These are phyloP conservation scores for Dendrothele bispora DNA, from an alignment of 768 basidiomycete species.

Conservation along the genomic window DNA sequence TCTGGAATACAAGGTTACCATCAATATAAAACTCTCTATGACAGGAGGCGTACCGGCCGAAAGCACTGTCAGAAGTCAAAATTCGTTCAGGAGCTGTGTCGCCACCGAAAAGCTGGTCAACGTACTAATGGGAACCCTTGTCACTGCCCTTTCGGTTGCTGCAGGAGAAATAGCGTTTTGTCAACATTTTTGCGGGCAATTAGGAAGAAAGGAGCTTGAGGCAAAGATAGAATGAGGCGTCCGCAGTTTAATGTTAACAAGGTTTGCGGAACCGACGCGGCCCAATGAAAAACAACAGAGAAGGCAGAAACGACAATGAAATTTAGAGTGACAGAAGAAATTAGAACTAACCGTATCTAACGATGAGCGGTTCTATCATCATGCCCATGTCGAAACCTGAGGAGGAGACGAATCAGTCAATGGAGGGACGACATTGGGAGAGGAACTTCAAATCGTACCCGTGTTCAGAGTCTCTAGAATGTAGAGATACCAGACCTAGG, in stretches of 20 bases:
- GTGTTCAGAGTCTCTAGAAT: slow-evolving; percentile 1
- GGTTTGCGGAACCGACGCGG: slow-evolving; percentile 10
- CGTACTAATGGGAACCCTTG: slow-evolving; percentile 1
- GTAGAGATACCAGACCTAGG: not conserved
- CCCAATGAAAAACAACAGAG: not conserved
- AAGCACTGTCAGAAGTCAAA: not conserved
- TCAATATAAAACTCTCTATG: slow-evolving; percentile 19
- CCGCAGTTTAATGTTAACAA: no score
- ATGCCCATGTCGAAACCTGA: slow-evolving; percentile 1
- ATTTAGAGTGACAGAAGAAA: not conserved
- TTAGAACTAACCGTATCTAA: slow-evolving; percentile 4
- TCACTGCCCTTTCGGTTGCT: not conserved
- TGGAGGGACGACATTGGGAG: not conserved
- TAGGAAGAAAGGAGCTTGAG: no score
- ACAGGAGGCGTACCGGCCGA: slow-evolving; percentile 20
- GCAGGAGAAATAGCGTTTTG: no score
- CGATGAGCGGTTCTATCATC: slow-evolving; percentile 2
- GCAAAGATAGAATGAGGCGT: no score
- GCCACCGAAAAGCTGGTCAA: not conserved
- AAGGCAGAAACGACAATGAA: not conserved
- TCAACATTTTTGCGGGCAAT: no score
- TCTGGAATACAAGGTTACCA: slow-evolving; percentile 10
- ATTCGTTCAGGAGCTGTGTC: not conserved
- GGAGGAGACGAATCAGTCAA: not conserved
- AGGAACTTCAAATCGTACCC: not conserved